Evolutionary conservation across 2,329 filamentous ascomycete genomes (phyloP), one percentile per base, ranked within the genome.

Genomic region (Sclerotinia subarctica): DNA sequence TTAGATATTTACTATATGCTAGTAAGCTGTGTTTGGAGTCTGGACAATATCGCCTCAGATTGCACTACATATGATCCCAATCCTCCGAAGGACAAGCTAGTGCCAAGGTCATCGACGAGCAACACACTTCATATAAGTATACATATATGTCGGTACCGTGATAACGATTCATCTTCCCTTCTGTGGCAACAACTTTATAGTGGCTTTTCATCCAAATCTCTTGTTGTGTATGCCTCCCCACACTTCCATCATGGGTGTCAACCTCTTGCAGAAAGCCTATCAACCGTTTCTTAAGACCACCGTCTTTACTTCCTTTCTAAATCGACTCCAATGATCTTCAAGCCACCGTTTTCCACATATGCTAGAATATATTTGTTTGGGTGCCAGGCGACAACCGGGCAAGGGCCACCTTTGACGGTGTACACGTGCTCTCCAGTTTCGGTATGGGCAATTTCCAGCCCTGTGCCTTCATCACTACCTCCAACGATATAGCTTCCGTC

Each of bases 401-500:
- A 87, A 17, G 88, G 81, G 0, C 82, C 81, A 13, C 90, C 90
- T 77, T 92, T 92, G 72, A 93, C 84, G 2, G 84, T 90, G 76
- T 92, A 85, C 19, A 93, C 84, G 71, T 87, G 84, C 56, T 93
- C 90, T 29, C 91, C 91, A 4, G 87, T 90, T 77, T 94, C 91
- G 1, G 87, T 86, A 76, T 93, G 90, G 26, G 86, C 87, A 53
- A 93, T 85, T 60, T 91, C 86, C 42, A 94, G 78, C 13, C 89
- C 88, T 67, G 85, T 79, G 35, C 86, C 89, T 79, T 93, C 90
- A 66, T 93, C 90, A 68, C 89, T 90, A 26, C 90, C 91, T 13
- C 88, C 90, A 2, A 89, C 87, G 32, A 94, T 80, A 75, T 89
- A 94, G 74, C 86, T 88, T 1, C 91, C 91, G 74, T 94, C 91